Conservation (phyloP, 352 stramenopile genomes). For the Globisporangium paddicum region DNA sequence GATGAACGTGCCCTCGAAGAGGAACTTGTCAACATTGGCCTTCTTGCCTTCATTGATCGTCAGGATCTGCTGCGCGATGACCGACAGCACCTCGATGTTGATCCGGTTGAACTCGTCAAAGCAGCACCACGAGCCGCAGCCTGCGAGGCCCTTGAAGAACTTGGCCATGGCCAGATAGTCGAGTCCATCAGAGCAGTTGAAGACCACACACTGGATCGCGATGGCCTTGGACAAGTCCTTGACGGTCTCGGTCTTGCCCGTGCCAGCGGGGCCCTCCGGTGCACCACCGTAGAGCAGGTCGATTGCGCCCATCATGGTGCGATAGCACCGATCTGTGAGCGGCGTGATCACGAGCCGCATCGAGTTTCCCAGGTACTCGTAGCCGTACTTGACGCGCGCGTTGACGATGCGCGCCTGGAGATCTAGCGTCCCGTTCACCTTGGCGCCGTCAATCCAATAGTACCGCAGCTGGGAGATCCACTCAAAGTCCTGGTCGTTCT, state of each 20-base stretch:
- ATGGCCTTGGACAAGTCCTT: constrained; percentile 95
- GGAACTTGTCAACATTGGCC: constrained; percentile 88
- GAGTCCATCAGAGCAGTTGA: constrained; percentile 91
- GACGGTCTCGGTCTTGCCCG: constrained; percentile 93
- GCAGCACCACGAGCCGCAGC: constrained; percentile 91
- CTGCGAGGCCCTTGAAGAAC: constrained; percentile 94
- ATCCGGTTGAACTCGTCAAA: constrained; percentile 97
- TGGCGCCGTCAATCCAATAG: constrained; percentile 85
- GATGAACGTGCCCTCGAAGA: constrained; percentile 93
- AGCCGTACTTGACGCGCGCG: constrained; percentile 82
- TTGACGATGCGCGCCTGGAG: constrained; percentile 89
- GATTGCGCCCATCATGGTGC: constrained; percentile 94
- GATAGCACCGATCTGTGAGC: constrained; percentile 92
- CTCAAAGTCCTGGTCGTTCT: constrained; percentile 90
- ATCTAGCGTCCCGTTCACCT: constrained; percentile 43
- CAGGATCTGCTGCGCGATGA: constrained; percentile 94
- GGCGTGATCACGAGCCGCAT: constrained; percentile 94
- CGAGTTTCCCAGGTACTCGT: constrained; percentile 92
- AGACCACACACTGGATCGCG: constrained; percentile 94
- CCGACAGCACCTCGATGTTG: constrained; percentile 93
- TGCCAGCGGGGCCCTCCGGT: constrained; percentile 91
- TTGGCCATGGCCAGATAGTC: constrained; percentile 95
- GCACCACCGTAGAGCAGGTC: constrained; percentile 92
- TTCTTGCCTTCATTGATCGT: constrained; percentile 92
- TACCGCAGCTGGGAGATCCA: constrained; percentile 94